Evolutionary conservation across 179 eudicot genomes (phyloP), one percentile per base, ranked within the genome.

Genomic region (Silene noctiflora): DNA sequence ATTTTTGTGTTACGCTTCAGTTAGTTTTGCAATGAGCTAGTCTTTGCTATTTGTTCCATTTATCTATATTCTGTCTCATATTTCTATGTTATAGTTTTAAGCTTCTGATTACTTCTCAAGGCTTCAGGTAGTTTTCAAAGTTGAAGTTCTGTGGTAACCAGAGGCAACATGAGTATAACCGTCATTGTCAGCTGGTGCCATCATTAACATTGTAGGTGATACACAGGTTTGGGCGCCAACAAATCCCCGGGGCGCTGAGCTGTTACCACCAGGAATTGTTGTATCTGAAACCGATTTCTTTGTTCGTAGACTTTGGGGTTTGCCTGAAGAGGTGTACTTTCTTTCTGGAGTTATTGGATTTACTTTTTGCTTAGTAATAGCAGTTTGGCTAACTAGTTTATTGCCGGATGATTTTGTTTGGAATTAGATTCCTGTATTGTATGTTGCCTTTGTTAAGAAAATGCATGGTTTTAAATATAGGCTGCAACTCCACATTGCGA

Each of bases 181-280:
- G 10, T 71, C 13, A 16, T 25, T 53, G 74, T 71, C 62, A 19
- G 42, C 35, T 71, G 16, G 74, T 12, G 11, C 29, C 44, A 9
- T 55, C 33, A 2, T 71, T 51, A 53, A 71, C 46, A 14, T 22
- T 69, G 53, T 27, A 21, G 0, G 74, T 27, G 39, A 51, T 25
- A 4, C 44, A 67, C 86, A 77, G 84, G 76, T 78, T 39, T 90
- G 89, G 89, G 88, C 78, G 48, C 80, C 87, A 17, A 80, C 87
- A 61, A 92, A 92, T 82, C 97, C 97, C 44, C 79, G 87, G 73
- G 97, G 95, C 63, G 89, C 97, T 48, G 91, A 92, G 79, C 82
- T 88, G 71, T 86, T 92, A 21, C 89, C 97, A 31, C 89, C 95
- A 33, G 91, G 86, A 65, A 84, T 91, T 68, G 71, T 91, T 78